Evolutionary conservation across 176 grass and related monocot genomes (phyloP), one percentile per base, ranked within the genome.

Genomic region (Canna indica): DNA sequence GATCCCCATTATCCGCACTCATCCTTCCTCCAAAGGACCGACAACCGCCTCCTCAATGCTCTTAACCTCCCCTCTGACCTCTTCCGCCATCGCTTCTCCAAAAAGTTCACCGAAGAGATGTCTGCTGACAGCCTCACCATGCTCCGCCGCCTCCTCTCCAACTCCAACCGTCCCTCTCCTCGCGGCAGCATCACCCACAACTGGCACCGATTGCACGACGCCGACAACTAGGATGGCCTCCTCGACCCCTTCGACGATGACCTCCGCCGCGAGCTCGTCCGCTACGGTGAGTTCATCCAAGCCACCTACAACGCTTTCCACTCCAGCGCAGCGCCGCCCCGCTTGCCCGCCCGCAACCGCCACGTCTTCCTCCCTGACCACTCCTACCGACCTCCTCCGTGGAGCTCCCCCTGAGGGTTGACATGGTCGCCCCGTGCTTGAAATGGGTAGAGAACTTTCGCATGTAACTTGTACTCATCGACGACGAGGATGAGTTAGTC

Each of bases 371-470:
- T 82, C 5, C 39, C 73, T 0, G 67, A 44, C 46, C 75, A 76
- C 3, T 76, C 71, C 1, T 86, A 86, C 50, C 39, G 11, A 69
- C 64, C 12, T 60, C 80, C 38, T 73, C 71, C 59, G 42, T 30
- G 25, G 46, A 35, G 31, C 31, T 73, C 17, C 84, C 79, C 7
- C 28, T 47, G 7, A 79, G 79, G 84, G 24, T 34, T 60, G 26
- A 29, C 17, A 52, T 22, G 30, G 45, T 34, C 11, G 59, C 29
- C 20, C 41, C 59, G 13, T 66, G 67, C 61, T 27, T 74, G 18
- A 80, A 87, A 72, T 87, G 84, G 84, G 24, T 71, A 9, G 80
- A 83, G 52, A 83, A 82, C 68, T 76, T 82, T 26, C 73, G 58
- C 34, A 83, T 77, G 4, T 33, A 56, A 13, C 47, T 82, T 1